phyloP scores from a whole-genome alignment of 2,329 filamentous ascomycete species.

The Chrysoporthe deuterocubensis region DNA sequence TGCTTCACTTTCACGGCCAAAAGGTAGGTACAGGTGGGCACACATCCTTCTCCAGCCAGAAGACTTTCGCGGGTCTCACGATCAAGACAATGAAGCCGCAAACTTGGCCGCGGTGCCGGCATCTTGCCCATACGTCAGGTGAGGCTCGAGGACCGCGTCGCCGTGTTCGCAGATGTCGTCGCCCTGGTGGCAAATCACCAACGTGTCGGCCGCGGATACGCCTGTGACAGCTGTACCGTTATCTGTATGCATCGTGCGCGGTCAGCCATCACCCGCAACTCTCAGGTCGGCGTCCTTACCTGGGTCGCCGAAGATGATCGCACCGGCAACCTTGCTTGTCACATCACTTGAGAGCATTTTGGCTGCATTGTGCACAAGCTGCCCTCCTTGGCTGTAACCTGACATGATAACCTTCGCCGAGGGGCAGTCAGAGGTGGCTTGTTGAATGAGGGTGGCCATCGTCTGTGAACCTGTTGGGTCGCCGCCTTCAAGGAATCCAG shows the following conservation, averaged over 20 bases:
- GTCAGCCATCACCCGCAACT: background rate
- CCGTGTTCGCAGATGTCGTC: conserved; percentile 28
- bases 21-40: too few species aligned
- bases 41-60: too few species aligned
- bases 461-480: conserved; percentile 29
- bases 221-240: conserved; percentile 28
- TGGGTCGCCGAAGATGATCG: conserved; percentile 24
- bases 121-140: conserved; percentile 9
- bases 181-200: conserved; percentile 24
- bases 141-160: background rate
- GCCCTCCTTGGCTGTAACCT: conserved; percentile 38
- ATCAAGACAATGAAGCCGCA: conserved; percentile 2
- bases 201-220: conserved; percentile 15
- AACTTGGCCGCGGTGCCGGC: conserved; percentile 9
- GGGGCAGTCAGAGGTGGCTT: conserved; percentile 30
- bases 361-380: conserved; percentile 33
- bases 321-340: conserved; percentile 11
- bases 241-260: conserved; percentile 12
- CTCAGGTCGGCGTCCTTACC: background rate
- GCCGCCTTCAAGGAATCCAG: conserved; percentile 34
- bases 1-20: too few species aligned
- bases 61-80: too few species aligned
- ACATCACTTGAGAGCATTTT: conserved; percentile 4
- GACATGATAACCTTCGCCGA: conserved; percentile 44
- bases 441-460: conserved; percentile 21